Base-by-base conservation (phyloP, 2,329 filamentous ascomycete species). In the Diaporthe citri region DNA sequence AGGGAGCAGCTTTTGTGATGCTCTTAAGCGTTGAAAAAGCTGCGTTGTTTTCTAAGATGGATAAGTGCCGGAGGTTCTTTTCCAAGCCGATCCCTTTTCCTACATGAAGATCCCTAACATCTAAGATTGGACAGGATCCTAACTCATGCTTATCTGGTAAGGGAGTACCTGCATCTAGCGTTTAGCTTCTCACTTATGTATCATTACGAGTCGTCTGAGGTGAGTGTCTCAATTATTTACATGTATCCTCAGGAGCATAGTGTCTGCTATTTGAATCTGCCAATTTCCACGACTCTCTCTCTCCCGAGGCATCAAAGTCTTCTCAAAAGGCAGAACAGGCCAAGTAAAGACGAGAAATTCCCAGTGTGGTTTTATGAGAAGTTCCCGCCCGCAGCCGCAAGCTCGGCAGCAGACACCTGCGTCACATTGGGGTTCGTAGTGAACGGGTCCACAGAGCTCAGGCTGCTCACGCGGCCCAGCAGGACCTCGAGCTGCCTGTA, bases 401-500 rank as follows among this genome's bases (percentile, higher is more conserved):
- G 52, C 34, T 55, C 64, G 1, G 64, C 39, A 52, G 59, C 62
- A 43, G 55, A 46, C 25, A 77, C 78, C 79, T 83, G 81, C n/a
- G 77, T 62, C 17, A 77, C 74, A 5, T 74, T 62, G 1, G 60
- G 10, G 56, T 82, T 79, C 13, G 80, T 81, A 3, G 82, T 83
- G 39, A 89, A 88, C 0, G 85, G 80, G 20, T 71, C 80, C 2
- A 81, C 85, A 17, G 83, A 83, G 15, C 80, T 84, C 77, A 94
- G 80, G 75, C 86, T 90, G 7, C 89, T 84, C 13, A 95, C 90
- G 52, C 93, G 86, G 0, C 94, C 94, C 1, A 97, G 86, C 78
- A 97, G 82, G 79, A 93, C 93, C 86, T 97, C 94, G 28, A 97
- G 81, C 74, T 94, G 92, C 46, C 94, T 86, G 80, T 94, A 95